Conservation (phyloP, 192 early-diverging fungal genomes). For the Allomyces macrogynus region DNA sequence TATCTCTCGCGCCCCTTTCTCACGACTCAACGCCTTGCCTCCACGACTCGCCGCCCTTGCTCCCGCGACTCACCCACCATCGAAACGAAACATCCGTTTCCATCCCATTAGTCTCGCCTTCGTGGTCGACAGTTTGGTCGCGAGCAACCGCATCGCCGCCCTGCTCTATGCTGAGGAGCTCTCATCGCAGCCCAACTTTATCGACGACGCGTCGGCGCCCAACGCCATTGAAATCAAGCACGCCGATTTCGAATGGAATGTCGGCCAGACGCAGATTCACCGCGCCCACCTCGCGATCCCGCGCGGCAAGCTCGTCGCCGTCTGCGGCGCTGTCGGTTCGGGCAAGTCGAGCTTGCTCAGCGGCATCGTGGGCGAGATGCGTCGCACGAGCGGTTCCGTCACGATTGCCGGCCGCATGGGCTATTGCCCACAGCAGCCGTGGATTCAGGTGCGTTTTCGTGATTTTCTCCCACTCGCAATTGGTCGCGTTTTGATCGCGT, state of each 20-base stretch:
- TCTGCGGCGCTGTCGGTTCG: neutral
- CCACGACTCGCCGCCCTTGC: too few relatives aligned
- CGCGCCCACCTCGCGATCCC: neutral
- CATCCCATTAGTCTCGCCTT: neutral
- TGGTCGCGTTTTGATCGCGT: too few relatives aligned
- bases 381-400: conserved; percentile 30
- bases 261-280: neutral
- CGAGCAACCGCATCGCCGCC: neutral
- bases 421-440: conserved; percentile 57
- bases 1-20: too few relatives aligned
- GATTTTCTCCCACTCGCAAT: too few relatives aligned
- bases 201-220: neutral
- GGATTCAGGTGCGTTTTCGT: conserved; percentile 33
- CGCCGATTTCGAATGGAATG: neutral
- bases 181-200: neutral
- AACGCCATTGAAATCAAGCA: neutral
- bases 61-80: too few relatives aligned
- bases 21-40: too few relatives aligned
- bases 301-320: neutral
- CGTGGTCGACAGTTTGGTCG: neutral
- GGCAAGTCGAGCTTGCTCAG: conserved; percentile 43
- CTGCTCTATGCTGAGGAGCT: neutral
- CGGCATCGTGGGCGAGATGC: conserved; percentile 68
- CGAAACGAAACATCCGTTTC: too few relatives aligned
- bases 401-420: conserved; percentile 38